phyloP scores from a whole-genome alignment of 441 rosid genomes.

The Aleurites moluccanus region DNA sequence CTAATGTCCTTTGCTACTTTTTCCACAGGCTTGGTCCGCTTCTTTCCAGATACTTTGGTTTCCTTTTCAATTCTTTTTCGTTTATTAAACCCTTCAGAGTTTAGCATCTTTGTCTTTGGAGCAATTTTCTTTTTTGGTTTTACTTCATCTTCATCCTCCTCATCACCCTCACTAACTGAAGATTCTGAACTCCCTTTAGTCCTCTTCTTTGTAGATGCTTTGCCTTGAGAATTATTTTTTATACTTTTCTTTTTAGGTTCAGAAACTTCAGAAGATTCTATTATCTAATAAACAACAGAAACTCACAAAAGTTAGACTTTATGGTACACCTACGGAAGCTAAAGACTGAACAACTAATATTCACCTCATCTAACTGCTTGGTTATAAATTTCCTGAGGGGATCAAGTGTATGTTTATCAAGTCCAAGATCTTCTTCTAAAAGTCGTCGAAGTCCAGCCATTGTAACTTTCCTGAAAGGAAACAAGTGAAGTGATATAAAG shows the following conservation, averaged over 20 bases:
- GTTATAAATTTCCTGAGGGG: slow-evolving; percentile 63
- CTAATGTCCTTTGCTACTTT: slow-evolving; percentile 38
- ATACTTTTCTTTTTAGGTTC: slow-evolving; percentile 46
- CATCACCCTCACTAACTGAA: slow-evolving; percentile 42
- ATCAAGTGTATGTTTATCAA: slow-evolving; percentile 64
- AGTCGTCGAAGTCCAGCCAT: slow-evolving; percentile 82
- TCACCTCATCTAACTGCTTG: slow-evolving; percentile 65
- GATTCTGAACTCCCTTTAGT: slow-evolving; percentile 41
- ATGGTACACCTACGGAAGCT: slow-evolving; percentile 10
- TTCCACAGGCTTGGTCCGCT: slow-evolving; percentile 51
- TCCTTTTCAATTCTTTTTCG: slow-evolving; percentile 61
- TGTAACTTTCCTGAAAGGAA: slow-evolving; percentile 55
- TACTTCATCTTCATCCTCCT: slow-evolving; percentile 43
- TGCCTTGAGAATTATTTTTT: slow-evolving; percentile 39
- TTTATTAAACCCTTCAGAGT: slow-evolving; percentile 52
- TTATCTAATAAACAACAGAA: slow-evolving; percentile 42
- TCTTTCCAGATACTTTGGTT: slow-evolving; percentile 42
- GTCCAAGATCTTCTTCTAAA: slow-evolving; percentile 78
- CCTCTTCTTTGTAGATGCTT: slow-evolving; percentile 37
- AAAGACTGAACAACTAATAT: slow-evolving; percentile 26
- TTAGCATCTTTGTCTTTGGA: slow-evolving; percentile 42
- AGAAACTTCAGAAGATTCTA: slow-evolving; percentile 47
- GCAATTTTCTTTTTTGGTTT: slow-evolving; percentile 51
- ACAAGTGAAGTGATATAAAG: slow-evolving; percentile 13
- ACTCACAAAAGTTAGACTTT: slow-evolving; percentile 25